Conservation (phyloP, 352 stramenopile species). For the Blastocystis sp. region DNA sequence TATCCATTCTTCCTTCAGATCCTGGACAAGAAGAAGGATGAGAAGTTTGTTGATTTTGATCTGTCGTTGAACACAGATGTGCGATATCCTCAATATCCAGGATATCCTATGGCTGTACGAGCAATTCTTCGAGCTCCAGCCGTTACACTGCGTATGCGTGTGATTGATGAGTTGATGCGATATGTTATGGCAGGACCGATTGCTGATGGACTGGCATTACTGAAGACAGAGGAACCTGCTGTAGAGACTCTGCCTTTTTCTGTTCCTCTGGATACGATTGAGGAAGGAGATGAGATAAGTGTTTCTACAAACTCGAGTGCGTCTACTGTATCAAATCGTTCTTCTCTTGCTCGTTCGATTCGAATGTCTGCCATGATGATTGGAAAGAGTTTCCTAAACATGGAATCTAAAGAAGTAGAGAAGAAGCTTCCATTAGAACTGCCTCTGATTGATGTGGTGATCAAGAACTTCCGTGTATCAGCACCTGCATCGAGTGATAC, state of each 20-base stretch:
- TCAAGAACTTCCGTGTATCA: constrained; percentile 35
- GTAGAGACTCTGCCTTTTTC: neutral
- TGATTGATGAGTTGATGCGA: constrained; percentile 36
- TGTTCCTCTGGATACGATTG: neutral
- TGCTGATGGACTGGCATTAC: neutral
- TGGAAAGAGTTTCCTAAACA: neutral
- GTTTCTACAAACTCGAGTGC: neutral
- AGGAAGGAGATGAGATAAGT: neutral
- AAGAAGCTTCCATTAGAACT: neutral
- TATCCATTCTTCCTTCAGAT: constrained; percentile 31
- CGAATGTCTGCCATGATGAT: neutral
- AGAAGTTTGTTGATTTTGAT: neutral
- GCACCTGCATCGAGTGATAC: neutral
- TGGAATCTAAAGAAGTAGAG: neutral
- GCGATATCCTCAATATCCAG: neutral
- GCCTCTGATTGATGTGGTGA: constrained; percentile 3
- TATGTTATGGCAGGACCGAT: constrained; percentile 23
- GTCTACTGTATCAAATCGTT: neutral
- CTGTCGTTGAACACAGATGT: neutral
- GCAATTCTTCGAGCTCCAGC: neutral
- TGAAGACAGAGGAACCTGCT: neutral
- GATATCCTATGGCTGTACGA: neutral
- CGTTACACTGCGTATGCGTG: neutral
- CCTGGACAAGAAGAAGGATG: neutral
- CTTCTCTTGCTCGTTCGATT: neutral